Evolutionary conservation across 345 rosid genomes (phyloP), one percentile per base, ranked within the genome.

Genomic region (Populus tremula): DNA sequence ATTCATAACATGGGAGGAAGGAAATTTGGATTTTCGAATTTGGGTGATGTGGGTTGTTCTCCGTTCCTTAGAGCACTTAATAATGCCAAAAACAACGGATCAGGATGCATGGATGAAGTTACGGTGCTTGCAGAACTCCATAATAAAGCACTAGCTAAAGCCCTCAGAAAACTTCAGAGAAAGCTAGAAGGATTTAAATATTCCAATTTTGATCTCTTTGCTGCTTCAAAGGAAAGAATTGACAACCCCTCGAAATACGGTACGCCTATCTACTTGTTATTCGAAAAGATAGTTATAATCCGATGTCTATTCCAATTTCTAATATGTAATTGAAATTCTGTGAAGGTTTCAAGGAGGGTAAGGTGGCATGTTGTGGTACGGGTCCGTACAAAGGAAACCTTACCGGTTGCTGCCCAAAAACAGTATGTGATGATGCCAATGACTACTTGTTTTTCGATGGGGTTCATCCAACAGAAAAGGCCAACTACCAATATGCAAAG

Each of bases 1-100:
- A 83, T 87, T 62, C 70, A 84, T 43, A 70, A 70, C 66, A 18
- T 45, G 35, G 90, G 90, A 71, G 89, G 90, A 73, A 84, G 87
- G 67, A 86, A 86, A 67, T 87, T 89, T 70, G 90, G 87, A 72
- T 66, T 89, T 65, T 54, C 81, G 27, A 74, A 72, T 20, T 2
- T 83, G 23, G 82, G 66, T 38, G 56, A 69, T 2, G 67, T 76
- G 33, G 89, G 85, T 25, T 81, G 84, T 38, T 6, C 49, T 25
- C 92, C 90, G 17, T 1, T 18, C 1, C 8, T 76, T 9, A 56
- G 70, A 74, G 70, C 72, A 23, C 0, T 59, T 13, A 71, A 79
- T 27, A 36, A 47, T 21, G 54, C 33, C 10, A 67, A 68, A 16
- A 80, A 41, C 7, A 77, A 82, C 21, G 61, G 79, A 13, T 82